These are phyloP conservation scores for Lactarius sp. DNA, from an alignment of 768 basidiomycete species.

Conservation along the genomic window DNA sequence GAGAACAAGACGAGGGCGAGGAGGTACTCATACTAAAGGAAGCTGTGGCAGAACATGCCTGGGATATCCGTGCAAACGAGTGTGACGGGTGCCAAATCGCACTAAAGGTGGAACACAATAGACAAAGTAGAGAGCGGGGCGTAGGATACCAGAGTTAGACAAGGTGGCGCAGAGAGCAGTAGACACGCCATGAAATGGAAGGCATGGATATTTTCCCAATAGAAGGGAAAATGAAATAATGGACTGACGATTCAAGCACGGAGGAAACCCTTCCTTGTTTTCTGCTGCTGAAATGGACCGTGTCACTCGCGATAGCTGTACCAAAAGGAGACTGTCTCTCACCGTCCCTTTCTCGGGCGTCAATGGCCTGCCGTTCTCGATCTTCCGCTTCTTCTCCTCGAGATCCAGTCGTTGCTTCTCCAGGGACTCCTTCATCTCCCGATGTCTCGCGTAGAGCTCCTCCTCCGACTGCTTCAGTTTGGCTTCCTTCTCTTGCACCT, in stretches of 20 bases:
- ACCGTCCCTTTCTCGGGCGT: conserved; percentile 92
- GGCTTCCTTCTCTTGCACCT: conserved; percentile 98
- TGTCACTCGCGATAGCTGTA: conserved; percentile 7
- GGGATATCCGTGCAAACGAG: conserved; percentile 27
- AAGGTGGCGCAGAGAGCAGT: conserved; percentile 37
- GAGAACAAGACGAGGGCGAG: conserved; percentile 21
- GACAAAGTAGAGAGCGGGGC: conserved; percentile 36
- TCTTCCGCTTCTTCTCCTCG: conserved; percentile 96
- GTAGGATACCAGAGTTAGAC: conserved; percentile 41
- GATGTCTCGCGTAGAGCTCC: conserved; percentile 96
- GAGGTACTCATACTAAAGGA: conserved; percentile 24
- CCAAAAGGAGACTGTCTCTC: conserved; percentile 33
- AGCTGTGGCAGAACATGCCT: conserved; percentile 21
- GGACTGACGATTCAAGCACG: conserved; percentile 44
- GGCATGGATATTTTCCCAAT: conserved; percentile 30
- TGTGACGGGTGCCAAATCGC: conserved; percentile 24
- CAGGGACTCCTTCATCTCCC: conserved; percentile 99
- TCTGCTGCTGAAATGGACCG: conserved; percentile 18
- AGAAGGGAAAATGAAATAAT: conserved; percentile 26
- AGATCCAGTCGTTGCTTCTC: conserved; percentile 94
- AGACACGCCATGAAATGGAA: conserved; percentile 34
- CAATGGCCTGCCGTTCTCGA: conserved; percentile 91
- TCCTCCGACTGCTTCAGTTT: conserved; percentile 99
- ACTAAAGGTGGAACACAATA: conserved; percentile 23
- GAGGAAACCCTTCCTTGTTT: conserved; percentile 67